phyloP scores from a whole-genome alignment of 2,329 filamentous ascomycete species.

The Hypoxylon sp. region DNA sequence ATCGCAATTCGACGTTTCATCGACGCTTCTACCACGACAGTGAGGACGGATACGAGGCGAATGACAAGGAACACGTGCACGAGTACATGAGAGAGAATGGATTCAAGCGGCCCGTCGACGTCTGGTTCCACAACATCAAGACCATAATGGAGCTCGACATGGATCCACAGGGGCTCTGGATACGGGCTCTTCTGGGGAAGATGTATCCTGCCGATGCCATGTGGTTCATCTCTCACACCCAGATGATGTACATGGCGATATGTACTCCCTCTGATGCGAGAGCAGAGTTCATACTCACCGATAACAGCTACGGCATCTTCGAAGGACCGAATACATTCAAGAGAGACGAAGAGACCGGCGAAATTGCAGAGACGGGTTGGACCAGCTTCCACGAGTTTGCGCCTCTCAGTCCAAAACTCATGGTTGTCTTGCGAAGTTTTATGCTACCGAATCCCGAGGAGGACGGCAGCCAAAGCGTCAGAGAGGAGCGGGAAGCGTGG shows the following conservation, averaged over 20 bases:
- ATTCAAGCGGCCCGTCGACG: conserved; percentile 39
- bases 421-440: conserved; percentile 39
- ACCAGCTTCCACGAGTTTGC: conserved; percentile 43
- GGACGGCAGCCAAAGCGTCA: conserved; percentile 23
- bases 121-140: conserved; percentile 43
- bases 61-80: conserved; percentile 36
- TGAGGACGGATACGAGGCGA: conserved; percentile 44
- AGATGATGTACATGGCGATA: conserved; percentile 42
- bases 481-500: conserved; percentile 4
- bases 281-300: conserved; percentile 31
- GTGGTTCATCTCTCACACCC: conserved; percentile 39
- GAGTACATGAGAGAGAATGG: conserved; percentile 39
- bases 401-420: conserved; percentile 41
- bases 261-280: conserved; percentile 36
- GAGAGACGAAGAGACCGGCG: conserved; percentile 26
- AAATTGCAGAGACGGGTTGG: conserved; percentile 1
- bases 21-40: conserved; percentile 45
- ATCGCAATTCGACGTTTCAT: conserved; percentile 49
- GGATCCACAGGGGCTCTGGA: conserved; percentile 38
- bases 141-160: conserved; percentile 42
- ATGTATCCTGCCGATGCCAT: conserved; percentile 40
- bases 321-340: conserved; percentile 39
- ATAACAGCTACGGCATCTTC: conserved; percentile 36
- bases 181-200: conserved; percentile 16
- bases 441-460: conserved; percentile 36